These are phyloP conservation scores for Chytriomyces sp. DNA, from an alignment of 192 early-diverging fungal species.

Conservation along the genomic window DNA sequence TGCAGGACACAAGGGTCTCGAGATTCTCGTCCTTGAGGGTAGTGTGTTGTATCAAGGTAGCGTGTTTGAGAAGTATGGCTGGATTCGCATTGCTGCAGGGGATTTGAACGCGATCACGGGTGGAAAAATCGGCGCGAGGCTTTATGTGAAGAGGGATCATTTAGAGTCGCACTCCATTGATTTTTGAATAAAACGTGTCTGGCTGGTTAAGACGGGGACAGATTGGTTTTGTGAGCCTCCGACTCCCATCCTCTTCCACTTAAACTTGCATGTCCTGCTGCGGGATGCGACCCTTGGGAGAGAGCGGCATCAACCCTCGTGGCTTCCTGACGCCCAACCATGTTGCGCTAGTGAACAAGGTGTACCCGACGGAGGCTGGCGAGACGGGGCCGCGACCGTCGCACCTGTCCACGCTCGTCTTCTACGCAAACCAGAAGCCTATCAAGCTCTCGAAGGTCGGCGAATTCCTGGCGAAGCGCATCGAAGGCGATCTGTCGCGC, in stretches of 20 bases:
- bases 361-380: conserved; percentile 57
- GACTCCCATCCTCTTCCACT: too few species aligned
- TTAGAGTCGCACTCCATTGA: not conserved
- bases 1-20: not conserved
- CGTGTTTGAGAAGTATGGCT: conserved; percentile 7
- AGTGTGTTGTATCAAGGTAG: not conserved
- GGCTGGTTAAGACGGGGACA: not conserved
- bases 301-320: conserved; percentile 7
- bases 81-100: conserved; percentile 18
- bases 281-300: too few species aligned
- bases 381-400: conserved; percentile 73
- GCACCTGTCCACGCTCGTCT: conserved; percentile 83
- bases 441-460: conserved; percentile 91
- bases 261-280: too few species aligned
- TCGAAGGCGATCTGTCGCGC: conserved; percentile 65
- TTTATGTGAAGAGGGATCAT: conserved; percentile 19
- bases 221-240: not conserved
- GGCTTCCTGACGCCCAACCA: conserved; percentile 35
- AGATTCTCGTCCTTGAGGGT: conserved; percentile 12
- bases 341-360: conserved; percentile 47
- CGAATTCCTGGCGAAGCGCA: conserved; percentile 73
- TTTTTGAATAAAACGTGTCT: not conserved
- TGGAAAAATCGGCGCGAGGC: not conserved
- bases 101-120: not conserved
- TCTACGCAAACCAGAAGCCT: conserved; percentile 84